These are phyloP conservation scores for Pythium insidiosum DNA, from an alignment of 352 stramenopile genomes.

Conservation along the genomic window DNA sequence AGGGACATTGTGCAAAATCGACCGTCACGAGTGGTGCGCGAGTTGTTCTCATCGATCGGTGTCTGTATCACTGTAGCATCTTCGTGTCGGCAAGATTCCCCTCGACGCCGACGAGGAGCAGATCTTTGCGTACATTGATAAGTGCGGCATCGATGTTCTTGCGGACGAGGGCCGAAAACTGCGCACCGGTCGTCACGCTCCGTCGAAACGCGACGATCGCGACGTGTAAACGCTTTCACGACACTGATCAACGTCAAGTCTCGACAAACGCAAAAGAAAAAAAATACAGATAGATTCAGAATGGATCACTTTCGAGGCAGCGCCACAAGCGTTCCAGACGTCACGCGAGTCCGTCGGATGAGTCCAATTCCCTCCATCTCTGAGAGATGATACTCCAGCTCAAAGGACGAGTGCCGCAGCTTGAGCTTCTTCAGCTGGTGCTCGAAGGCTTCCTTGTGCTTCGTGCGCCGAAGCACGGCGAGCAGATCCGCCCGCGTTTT, in stretches of 20 bases:
- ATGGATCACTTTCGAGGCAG: no score
- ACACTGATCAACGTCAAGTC: no score
- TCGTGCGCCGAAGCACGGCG: conserved; percentile 36
- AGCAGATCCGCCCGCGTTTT: conserved; percentile 40
- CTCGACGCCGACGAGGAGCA: conserved; percentile 43
- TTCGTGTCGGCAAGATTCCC: conserved; percentile 49
- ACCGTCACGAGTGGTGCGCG: no score
- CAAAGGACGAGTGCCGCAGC: conserved; percentile 42
- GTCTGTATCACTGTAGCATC: conserved; percentile 25
- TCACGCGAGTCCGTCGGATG: conserved; percentile 40
- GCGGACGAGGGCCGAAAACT: conserved; percentile 55
- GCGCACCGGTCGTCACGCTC: no score
- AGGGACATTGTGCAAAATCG: no score
- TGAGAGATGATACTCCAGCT: conserved; percentile 44
- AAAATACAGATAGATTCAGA: no score
- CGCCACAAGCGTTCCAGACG: conserved; percentile 41
- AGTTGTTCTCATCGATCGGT: no score
- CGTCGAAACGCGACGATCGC: no score
- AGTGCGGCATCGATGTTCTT: conserved; percentile 34
- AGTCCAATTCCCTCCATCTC: conserved; percentile 57
- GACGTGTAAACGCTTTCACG: no score
- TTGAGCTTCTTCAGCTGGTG: conserved; percentile 55
- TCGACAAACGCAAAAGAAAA: no score
- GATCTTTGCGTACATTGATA: conserved; percentile 53
- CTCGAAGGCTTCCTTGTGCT: conserved; percentile 55